A percentile compares a stretch with the other conserved stretches of the same genome.
Conservation (phyloP, 2,329 filamentous ascomycete genomes). For the Dothiorella sarmentorum region DNA sequence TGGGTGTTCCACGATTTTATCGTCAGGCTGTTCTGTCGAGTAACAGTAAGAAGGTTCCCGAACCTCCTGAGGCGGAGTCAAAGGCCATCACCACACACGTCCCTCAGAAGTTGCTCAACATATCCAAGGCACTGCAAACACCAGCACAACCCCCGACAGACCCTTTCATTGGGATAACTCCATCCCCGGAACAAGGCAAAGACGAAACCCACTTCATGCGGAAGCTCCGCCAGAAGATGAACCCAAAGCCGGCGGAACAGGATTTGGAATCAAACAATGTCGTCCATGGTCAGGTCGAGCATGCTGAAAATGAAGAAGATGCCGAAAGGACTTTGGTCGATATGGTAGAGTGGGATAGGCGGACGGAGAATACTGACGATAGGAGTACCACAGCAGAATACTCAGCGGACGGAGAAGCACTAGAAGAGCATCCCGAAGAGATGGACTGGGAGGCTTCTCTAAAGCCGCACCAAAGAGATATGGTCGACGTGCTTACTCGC, state of each 20-base stretch:
- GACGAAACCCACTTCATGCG: slow-evolving; percentile 12
- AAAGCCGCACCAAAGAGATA: slow-evolving; percentile 37
- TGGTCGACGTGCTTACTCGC: slow-evolving; percentile 39
- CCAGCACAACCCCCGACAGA: neutral
- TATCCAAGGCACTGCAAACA: neutral
- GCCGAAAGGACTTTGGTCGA: slow-evolving; percentile 29
- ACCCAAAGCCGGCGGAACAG: neutral
- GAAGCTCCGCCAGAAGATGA: neutral
- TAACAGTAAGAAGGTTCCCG: slow-evolving; percentile 42
- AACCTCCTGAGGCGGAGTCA: slow-evolving; percentile 38
- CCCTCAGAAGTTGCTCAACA: slow-evolving; percentile 18
- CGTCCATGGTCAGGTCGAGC: neutral
- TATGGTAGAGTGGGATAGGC: slow-evolving; percentile 19
- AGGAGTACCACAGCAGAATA: neutral
- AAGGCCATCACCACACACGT: slow-evolving; percentile 39
- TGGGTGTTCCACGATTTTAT: neutral
- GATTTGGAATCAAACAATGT: neutral
- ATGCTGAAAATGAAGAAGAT: neutral
- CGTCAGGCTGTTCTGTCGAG: slow-evolving; percentile 32
- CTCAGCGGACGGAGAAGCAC: neutral
- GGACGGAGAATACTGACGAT: neutral
- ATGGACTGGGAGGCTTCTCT: slow-evolving; percentile 40
- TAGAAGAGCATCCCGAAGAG: slow-evolving; percentile 27
- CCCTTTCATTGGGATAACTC: neutral
- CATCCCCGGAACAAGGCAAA: neutral